Base-by-base conservation (phyloP, 176 grass and related monocot species). In the Aechmea fasciata region DNA sequence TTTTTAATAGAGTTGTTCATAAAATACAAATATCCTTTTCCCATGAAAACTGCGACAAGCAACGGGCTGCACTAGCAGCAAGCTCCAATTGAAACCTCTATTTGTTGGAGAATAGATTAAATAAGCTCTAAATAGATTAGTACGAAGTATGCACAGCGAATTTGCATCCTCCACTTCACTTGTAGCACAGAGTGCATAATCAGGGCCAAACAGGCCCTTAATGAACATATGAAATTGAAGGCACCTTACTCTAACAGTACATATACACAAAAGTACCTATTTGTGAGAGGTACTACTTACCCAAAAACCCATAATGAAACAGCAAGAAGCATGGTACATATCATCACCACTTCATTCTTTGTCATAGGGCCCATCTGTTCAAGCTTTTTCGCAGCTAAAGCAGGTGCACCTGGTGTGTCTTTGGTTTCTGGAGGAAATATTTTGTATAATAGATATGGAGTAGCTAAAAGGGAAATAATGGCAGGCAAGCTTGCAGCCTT, bases 401-500 rank as follows among this genome's bases (percentile, higher is more conserved):
- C 69, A 75, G 88, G 92, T 80, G 92, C 88, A 13, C 91, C 85
- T 65, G 85, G 92, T 13, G 92, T 91, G 24, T 91, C 85, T 63
- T 91, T 96, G 65, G 52, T 88, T 91, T 87, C 83, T 75, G 88
- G 92, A 33, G 88, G 85, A 4, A 84, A 91, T 2, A 96, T 80
- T 72, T 91, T 96, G 73, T 96, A 96, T 17, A 96, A 83, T 18
- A 96, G 76, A 81, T 79, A 91, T 76, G 92, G 88, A 64, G 81
- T 88, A 77, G 67, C 71, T 33, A 91, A 59, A 57, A 96, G 75
- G 33, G 85, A 84, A 63, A 75, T 29, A 61, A 91, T 82, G 74
- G 92, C 92, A 12, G 88, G 88, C 69, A 96, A 96, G 80, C 92
- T 91, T 79, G 92, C 88, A 62, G 80, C 88, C 72, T 84, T 69